Conservation (phyloP, 2,329 filamentous ascomycete genomes). For the Fusarium multiceps region DNA sequence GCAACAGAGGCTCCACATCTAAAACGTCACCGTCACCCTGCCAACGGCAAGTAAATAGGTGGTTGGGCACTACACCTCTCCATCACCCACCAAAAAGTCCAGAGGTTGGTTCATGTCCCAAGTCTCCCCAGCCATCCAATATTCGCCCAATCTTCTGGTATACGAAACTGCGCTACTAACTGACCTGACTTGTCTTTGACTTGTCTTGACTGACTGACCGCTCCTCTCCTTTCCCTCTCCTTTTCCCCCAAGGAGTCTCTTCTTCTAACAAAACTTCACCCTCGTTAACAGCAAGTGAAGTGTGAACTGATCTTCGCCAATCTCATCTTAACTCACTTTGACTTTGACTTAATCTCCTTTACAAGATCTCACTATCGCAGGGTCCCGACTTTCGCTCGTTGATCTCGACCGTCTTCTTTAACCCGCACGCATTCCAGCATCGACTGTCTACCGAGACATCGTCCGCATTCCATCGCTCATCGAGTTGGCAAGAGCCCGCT, state of each 20-base stretch:
- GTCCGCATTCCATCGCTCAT: constrained; percentile 41
- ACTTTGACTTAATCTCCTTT: constrained; percentile 14
- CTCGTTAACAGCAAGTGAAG: constrained; percentile 40
- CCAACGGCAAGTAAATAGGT: constrained; percentile 46
- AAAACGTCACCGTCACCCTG: constrained; percentile 42
- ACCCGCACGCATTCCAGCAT: constrained; percentile 39
- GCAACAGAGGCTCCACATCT: constrained; percentile 20
- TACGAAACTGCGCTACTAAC: constrained; percentile 29
- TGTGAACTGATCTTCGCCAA: constrained; percentile 41
- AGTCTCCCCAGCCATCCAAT: constrained; percentile 43
- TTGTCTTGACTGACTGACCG: constrained; percentile 30
- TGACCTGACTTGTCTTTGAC: constrained; percentile 3
- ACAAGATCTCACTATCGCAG: constrained; percentile 43
- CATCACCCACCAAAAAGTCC: constrained; percentile 39
- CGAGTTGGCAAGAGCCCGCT: constrained; percentile 7
- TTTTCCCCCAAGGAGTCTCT: constrained; percentile 23
- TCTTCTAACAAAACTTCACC: constrained; percentile 39
- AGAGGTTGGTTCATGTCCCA: constrained; percentile 41
- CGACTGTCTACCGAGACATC: constrained; percentile 31
- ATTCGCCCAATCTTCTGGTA: constrained; percentile 38
- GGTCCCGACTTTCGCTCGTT: constrained; percentile 44
- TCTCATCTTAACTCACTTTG: constrained; percentile 9
- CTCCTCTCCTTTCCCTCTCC: constrained; percentile 35
- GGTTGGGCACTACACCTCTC: constrained; percentile 38
- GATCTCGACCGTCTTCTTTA: constrained; percentile 37